These are phyloP conservation scores for Leucogyrophana mollusca DNA, from an alignment of 768 basidiomycete species.

Conservation along the genomic window DNA sequence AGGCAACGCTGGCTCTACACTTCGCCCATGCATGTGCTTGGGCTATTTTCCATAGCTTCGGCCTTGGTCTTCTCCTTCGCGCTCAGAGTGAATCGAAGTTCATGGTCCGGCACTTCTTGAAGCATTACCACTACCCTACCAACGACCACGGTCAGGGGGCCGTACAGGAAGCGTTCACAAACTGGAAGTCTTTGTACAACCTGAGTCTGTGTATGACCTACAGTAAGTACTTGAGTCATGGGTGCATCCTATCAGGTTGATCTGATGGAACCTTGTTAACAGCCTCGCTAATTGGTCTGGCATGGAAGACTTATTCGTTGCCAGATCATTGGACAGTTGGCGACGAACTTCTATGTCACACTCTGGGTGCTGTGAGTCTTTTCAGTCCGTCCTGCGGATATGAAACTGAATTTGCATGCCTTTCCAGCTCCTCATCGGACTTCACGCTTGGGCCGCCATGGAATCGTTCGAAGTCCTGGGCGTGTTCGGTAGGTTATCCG, in stretches of 20 bases:
- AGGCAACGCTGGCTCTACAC: constrained; percentile 59
- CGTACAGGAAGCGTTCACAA: constrained; percentile 89
- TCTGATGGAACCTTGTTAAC: constrained; percentile 1
- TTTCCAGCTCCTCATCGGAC: constrained; percentile 69
- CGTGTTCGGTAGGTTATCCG: constrained; percentile 66
- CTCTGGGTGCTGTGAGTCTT: constrained; percentile 73
- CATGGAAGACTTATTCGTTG: constrained; percentile 86
- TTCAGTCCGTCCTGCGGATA: not conserved
- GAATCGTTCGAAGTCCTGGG: constrained; percentile 94
- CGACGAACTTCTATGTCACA: constrained; percentile 83
- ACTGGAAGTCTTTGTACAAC: constrained; percentile 95
- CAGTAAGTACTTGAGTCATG: constrained; percentile 44
- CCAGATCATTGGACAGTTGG: constrained; percentile 87
- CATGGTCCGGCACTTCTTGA: constrained; percentile 90
- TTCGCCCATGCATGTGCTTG: constrained; percentile 83
- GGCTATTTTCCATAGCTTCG: constrained; percentile 86
- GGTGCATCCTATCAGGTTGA: constrained; percentile 1
- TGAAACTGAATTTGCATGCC: not conserved
- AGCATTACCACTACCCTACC: constrained; percentile 87
- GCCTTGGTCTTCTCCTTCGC: constrained; percentile 78
- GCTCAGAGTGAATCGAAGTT: constrained; percentile 87
- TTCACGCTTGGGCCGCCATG: constrained; percentile 89
- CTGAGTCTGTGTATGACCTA: constrained; percentile 94
- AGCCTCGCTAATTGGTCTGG: constrained; percentile 86
- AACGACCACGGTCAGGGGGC: constrained; percentile 72